These are phyloP conservation scores for Ophiostoma ips DNA, from an alignment of 2,329 filamentous ascomycete genomes.

Conservation along the genomic window DNA sequence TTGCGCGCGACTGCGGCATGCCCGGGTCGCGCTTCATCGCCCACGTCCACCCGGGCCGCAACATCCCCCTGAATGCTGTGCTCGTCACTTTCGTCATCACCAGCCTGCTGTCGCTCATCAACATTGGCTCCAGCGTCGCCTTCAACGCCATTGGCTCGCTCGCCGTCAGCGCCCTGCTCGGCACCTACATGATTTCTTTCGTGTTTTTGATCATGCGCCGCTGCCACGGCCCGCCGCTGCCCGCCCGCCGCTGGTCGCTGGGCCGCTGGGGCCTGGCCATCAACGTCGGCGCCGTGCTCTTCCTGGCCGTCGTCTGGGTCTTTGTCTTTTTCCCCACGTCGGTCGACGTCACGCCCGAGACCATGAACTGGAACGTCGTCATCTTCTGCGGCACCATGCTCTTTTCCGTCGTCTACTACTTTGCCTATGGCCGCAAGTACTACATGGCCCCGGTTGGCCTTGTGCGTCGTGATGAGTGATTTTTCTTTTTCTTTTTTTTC, in stretches of 20 bases:
- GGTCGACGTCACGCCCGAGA: constrained; percentile 22
- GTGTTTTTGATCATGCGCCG: constrained; percentile 29
- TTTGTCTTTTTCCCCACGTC: constrained; percentile 34
- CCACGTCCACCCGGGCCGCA: constrained; percentile 18
- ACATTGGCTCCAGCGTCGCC: constrained; percentile 35
- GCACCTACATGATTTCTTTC: constrained; percentile 36
- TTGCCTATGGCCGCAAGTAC: constrained; percentile 16
- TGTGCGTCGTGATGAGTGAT: constrained; percentile 4
- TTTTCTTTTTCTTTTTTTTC: not conserved
- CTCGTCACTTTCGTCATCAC: constrained; percentile 33
- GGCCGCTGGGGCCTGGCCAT: constrained; percentile 27
- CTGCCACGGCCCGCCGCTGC: constrained; percentile 25
- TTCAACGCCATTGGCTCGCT: constrained; percentile 41
- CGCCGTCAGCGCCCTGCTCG: constrained; percentile 33
- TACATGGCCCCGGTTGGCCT: constrained; percentile 16
- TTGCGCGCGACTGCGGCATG: constrained; percentile 29
- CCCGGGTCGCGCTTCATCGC: constrained; percentile 27
- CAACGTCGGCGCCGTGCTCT: constrained; percentile 29
- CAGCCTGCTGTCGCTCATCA: constrained; percentile 32
- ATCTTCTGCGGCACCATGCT: constrained; percentile 27
- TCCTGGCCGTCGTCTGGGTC: constrained; percentile 31
- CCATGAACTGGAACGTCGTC: constrained; percentile 38
- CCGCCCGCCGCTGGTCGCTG: constrained; percentile 26
- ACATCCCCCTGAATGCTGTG: constrained; percentile 31
- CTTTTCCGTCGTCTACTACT: constrained; percentile 27